These are phyloP conservation scores for Russula sp. DNA, from an alignment of 768 basidiomycete species.

Conservation along the genomic window DNA sequence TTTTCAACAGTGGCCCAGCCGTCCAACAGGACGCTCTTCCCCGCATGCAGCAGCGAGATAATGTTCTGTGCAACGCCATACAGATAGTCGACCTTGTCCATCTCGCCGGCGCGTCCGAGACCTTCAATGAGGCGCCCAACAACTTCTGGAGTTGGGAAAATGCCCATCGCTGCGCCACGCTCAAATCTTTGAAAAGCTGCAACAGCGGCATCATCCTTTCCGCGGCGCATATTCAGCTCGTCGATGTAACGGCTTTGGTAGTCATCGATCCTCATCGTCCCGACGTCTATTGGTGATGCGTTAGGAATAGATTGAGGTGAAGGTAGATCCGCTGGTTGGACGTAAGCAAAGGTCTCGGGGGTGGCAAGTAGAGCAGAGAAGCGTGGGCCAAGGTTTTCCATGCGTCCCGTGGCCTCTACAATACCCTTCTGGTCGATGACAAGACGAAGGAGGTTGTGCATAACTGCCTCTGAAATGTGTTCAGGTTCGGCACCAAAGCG, in stretches of 20 bases:
- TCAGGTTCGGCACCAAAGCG: slow-evolving; percentile 5
- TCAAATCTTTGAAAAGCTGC: slow-evolving; percentile 46
- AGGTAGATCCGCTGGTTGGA: slow-evolving; percentile 12
- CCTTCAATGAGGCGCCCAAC: slow-evolving; percentile 59
- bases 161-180: slow-evolving; percentile 35
- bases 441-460: slow-evolving; percentile 6
- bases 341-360: background rate
- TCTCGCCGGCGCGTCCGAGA: slow-evolving; percentile 55
- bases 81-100: slow-evolving; percentile 53
- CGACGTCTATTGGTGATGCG: background rate
- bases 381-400: slow-evolving; percentile 26
- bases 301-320: slow-evolving; percentile 1
- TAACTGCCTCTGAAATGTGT: slow-evolving; percentile 6
- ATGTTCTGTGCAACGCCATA: slow-evolving; percentile 65
- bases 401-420: background rate
- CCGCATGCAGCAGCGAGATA: slow-evolving; percentile 38
- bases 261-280: slow-evolving; percentile 23
- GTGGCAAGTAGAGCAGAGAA: slow-evolving; percentile 32
- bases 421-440: slow-evolving; percentile 13
- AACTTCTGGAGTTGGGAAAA: slow-evolving; percentile 44
- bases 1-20: slow-evolving; percentile 81
- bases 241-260: slow-evolving; percentile 29
- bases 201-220: slow-evolving; percentile 25
- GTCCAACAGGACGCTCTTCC: slow-evolving; percentile 41
- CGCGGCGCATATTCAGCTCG: slow-evolving; percentile 22